These are phyloP conservation scores for Moesziomyces sp. DNA, from an alignment of 1,284 basidiomycete genomes.

Conservation along the genomic window DNA sequence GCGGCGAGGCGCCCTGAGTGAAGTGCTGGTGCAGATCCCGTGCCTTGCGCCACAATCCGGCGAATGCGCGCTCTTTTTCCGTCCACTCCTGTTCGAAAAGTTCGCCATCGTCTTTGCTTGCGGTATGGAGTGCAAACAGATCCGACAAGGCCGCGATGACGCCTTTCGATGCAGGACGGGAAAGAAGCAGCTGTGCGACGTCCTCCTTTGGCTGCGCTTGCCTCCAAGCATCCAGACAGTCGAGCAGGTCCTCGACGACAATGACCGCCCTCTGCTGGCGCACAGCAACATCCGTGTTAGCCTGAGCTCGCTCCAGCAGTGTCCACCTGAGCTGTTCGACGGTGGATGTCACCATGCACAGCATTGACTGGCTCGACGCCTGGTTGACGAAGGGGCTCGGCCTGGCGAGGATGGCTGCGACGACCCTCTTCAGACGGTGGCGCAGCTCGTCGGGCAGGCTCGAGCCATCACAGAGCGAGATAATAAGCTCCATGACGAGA, in stretches of 20 bases:
- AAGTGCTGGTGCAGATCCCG: neutral
- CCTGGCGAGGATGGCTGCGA: slow-evolving; percentile 17
- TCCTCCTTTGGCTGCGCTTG: slow-evolving; percentile 8
- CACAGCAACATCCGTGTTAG: slow-evolving; percentile 2
- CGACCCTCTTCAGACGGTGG: slow-evolving; percentile 10
- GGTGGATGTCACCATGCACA: slow-evolving; percentile 36
- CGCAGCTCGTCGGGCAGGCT: slow-evolving; percentile 16
- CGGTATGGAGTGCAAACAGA: slow-evolving; percentile 1
- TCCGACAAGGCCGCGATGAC: slow-evolving; percentile 36
- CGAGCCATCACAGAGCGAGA: slow-evolving; percentile 25
- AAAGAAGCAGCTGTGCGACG: slow-evolving; percentile 8
- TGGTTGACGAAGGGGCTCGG: slow-evolving; percentile 28
- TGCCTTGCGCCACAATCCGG: neutral
- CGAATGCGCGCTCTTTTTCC: neutral
- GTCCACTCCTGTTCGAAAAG: neutral
- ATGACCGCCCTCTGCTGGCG: slow-evolving; percentile 11
- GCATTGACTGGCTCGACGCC: slow-evolving; percentile 17
- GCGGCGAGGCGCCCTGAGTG: slow-evolving; percentile 2
- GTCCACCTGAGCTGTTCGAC: slow-evolving; percentile 42
- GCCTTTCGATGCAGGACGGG: slow-evolving; percentile 15
- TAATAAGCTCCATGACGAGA: slow-evolving; percentile 14
- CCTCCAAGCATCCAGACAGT: slow-evolving; percentile 25
- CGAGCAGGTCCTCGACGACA: slow-evolving; percentile 26
- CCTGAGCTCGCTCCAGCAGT: slow-evolving; percentile 13
- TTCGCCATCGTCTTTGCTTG: neutral